Base-by-base conservation (phyloP, 305 asterid species). In the Solanum hybrid region DNA sequence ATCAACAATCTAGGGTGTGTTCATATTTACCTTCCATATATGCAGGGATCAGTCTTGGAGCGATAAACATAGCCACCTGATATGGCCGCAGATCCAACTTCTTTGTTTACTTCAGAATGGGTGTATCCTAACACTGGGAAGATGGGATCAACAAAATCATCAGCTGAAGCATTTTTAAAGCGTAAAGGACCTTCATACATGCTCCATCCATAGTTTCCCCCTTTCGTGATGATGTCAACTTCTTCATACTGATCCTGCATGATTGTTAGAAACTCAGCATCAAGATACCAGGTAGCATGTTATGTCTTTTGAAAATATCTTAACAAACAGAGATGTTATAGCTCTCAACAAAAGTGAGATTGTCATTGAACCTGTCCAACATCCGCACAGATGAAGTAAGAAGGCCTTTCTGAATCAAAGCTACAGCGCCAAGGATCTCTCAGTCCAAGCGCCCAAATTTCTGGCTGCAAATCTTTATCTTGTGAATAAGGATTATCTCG, bases 401-500 rank as follows among this genome's bases (percentile, higher is more conserved):
- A 93, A 92, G 98, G 99, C 94, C 97, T 94, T 90, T 97, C 96
- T 32, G 99, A 92, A 89, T 97, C 99, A 38, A 97, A 97, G 94
- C 99, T 95, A 82, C 99, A 97, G 22, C 98, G 97, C 99, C 99
- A 97, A 15, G 99, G 99, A 89, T 94, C 94, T 94, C 99, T 94
- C 15, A 97, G 79, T 36, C 99, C 99, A 26, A 93, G 91, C n/a
- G 99, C 99, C 98, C 98, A 97, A 89, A 97, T 92, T 93, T 95
- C 98, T 3, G 93, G 95, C 88, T 89, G 92, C 98, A 94, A 90
- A 29, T 94, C 95, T 90, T 88, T 92, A 84, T 97, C 99, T 82
- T 94, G 95, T 4, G 91, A 38, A 72, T 90, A 96, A 51, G 99
- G 99, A 92, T 97, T 97, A 91, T 97, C 98, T 88, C 61, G 87